These are phyloP conservation scores for Elaeis oleifera DNA, from an alignment of 202 grass and related monocot species.

Conservation along the genomic window DNA sequence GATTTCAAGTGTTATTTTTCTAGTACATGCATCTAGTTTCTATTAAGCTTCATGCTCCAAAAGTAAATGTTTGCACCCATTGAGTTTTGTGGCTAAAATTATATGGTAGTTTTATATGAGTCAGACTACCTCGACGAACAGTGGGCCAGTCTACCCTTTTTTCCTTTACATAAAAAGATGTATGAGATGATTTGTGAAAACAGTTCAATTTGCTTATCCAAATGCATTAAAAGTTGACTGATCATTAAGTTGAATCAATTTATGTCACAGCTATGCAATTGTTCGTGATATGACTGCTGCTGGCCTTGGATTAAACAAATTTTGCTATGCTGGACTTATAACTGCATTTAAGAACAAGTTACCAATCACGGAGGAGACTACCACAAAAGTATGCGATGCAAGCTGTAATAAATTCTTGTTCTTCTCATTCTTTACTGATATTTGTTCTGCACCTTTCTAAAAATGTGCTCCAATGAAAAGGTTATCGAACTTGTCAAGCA, in stretches of 20 bases:
- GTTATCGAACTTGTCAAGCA: slow-evolving; percentile 87
- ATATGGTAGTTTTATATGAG: no score
- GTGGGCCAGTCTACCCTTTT: no score
- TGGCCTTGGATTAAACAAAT: slow-evolving; percentile 88
- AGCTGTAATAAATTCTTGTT: not conserved
- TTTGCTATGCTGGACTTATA: slow-evolving; percentile 97
- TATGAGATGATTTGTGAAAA: no score
- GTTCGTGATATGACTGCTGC: slow-evolving; percentile 96
- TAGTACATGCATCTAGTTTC: no score
- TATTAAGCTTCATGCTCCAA: no score
- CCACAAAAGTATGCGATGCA: slow-evolving; percentile 47
- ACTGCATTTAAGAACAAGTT: slow-evolving; percentile 86
- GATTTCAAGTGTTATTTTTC: not conserved
- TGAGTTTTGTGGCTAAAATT: no score
- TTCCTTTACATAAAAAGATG: no score
- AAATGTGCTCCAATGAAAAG: slow-evolving; percentile 31
- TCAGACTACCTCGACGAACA: no score
- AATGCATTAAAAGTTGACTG: not conserved
- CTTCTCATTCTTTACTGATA: not conserved
- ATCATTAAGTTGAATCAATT: slow-evolving; percentile 18
- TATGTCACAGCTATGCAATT: slow-evolving; percentile 64
- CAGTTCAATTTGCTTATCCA: slow-evolving; percentile 3
- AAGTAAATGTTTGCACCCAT: no score
- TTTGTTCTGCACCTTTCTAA: not conserved
- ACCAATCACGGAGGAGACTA: slow-evolving; percentile 56